Base-by-base conservation (phyloP, 176 grass and related monocot species). In the Cenchrus americanus region DNA sequence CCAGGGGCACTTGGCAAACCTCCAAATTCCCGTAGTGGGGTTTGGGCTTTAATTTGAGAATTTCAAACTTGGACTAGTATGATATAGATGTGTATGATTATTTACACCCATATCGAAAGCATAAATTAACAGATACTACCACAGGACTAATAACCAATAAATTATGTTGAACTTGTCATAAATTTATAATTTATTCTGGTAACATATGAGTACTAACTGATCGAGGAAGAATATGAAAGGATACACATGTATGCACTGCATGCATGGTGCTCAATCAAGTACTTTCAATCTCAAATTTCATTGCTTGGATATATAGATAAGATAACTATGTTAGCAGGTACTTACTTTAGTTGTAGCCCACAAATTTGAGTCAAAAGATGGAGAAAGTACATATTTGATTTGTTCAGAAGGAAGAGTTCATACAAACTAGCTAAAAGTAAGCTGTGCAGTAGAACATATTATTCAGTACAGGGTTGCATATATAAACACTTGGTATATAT, bases 351-450 rank as follows among this genome's bases (percentile, higher is more conserved):
- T 8, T 55, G 7, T 55, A 60, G 58, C 21, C 58, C n/a, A 24
- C 10, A 61, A 11, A 5, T 61, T 61, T 23, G n/a, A 15, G 61
- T 30, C 24, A 17, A 37, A 37, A 66, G 14, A 18, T 15, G 27
- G 13, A 37, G 46, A 34, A 85, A 21, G 49, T 42, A 61, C 14
- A 71, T 42, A 71, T 43, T 12, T 78, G 55, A 27, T 32, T 19
- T 44, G 18, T 9, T 30, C 13, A 21, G 67, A 11, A 77, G 18
- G 66, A 32, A 24, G 37, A 78, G 50, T 14, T n/a, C 74, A 46
- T 9, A 79, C 61, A 27, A 69, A 75, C 18, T 60, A 78, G 83
- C 18, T 60, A 69, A 47, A 58, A 67, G 5, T 65, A 65, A 37
- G 61, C 27, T 61, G 9, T 37, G 34, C 4, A 11, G 55, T 13